Evolutionary conservation across 768 basidiomycete species (phyloP).

Genomic region (Leucocoprinus leucothites): DNA sequence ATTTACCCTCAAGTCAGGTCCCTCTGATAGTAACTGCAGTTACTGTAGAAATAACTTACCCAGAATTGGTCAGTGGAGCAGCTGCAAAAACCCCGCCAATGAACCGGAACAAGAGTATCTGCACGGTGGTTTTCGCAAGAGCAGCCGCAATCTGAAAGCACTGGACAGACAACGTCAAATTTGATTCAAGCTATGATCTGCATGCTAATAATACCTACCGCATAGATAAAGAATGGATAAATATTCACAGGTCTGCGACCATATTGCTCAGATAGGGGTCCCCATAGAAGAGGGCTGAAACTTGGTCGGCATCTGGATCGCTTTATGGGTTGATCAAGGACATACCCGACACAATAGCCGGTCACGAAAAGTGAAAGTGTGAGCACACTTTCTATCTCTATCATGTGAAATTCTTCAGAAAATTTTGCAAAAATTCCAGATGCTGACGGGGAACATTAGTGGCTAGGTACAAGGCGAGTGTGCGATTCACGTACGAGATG

Average conservation of each 20-base stretch:
- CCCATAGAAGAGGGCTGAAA: slow-evolving; percentile 51
- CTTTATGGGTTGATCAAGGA: not conserved
- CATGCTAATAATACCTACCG: slow-evolving; percentile 28
- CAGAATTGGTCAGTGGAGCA: slow-evolving; percentile 66
- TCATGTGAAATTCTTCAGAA: slow-evolving; percentile 44
- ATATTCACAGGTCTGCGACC: slow-evolving; percentile 62
- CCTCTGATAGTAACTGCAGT: too few relatives aligned
- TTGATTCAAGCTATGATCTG: not conserved
- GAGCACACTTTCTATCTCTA: slow-evolving; percentile 47
- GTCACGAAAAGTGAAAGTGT: slow-evolving; percentile 61
- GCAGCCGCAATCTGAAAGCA: slow-evolving; percentile 64
- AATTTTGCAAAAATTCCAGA: slow-evolving; percentile 45
- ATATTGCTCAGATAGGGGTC: slow-evolving; percentile 50
- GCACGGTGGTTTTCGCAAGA: slow-evolving; percentile 54
- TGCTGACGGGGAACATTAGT: slow-evolving; percentile 29
- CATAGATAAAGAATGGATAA: slow-evolving; percentile 52
- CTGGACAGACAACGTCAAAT: slow-evolving; percentile 23
- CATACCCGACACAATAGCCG: slow-evolving; percentile 63
- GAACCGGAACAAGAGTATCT: slow-evolving; percentile 68
- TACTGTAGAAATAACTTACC: slow-evolving; percentile 31
- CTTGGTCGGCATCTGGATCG: not conserved
- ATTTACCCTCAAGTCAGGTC: too few relatives aligned
- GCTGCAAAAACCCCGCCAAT: slow-evolving; percentile 69
- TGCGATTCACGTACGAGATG: too few relatives aligned
- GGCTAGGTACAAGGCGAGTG: too few relatives aligned